Percentiles rank a stretch among this genome's conserved stretches.
phyloP scores from a whole-genome alignment of 2,329 filamentous ascomycete species.

The Penicillium paneum region DNA sequence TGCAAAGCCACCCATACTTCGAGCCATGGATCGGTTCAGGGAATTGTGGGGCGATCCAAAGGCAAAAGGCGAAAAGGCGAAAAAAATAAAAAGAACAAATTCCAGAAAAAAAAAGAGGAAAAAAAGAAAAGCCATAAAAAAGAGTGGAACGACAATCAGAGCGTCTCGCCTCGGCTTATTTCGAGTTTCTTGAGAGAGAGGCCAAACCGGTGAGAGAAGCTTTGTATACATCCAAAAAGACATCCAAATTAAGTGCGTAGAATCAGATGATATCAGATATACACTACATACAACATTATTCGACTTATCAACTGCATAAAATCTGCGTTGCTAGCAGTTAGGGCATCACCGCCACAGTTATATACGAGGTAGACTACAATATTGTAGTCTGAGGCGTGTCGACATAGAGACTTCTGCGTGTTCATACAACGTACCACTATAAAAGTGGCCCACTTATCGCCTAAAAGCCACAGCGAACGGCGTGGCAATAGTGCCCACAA shows the following conservation, averaged over 20 bases:
- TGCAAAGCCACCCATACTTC: slow-evolving; percentile 2
- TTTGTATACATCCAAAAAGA: too few species aligned
- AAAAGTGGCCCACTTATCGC: background rate
- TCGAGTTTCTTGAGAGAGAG: background rate
- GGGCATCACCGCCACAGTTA: slow-evolving; percentile 1
- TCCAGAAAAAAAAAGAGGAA: slow-evolving; percentile 15
- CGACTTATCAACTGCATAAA: background rate
- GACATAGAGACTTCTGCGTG: background rate
- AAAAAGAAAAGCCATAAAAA: slow-evolving; percentile 17
- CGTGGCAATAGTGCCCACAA: slow-evolving; percentile 12
- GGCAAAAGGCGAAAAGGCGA: slow-evolving; percentile 13
- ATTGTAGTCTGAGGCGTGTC: background rate
- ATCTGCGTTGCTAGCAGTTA: background rate
- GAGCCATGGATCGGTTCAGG: slow-evolving; percentile 18
- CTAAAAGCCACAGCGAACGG: background rate
- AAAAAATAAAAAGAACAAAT: slow-evolving; percentile 5
- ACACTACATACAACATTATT: background rate
- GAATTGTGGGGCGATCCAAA: slow-evolving; percentile 16
- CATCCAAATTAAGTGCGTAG: background rate
- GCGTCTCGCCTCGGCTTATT: background rate
- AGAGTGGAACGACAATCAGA: slow-evolving; percentile 13
- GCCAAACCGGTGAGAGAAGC: background rate
- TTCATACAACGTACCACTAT: background rate
- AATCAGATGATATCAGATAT: background rate
- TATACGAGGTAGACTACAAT: background rate